phyloP scores from a whole-genome alignment of 768 basidiomycete genomes.

The Lentinula raphanica region DNA sequence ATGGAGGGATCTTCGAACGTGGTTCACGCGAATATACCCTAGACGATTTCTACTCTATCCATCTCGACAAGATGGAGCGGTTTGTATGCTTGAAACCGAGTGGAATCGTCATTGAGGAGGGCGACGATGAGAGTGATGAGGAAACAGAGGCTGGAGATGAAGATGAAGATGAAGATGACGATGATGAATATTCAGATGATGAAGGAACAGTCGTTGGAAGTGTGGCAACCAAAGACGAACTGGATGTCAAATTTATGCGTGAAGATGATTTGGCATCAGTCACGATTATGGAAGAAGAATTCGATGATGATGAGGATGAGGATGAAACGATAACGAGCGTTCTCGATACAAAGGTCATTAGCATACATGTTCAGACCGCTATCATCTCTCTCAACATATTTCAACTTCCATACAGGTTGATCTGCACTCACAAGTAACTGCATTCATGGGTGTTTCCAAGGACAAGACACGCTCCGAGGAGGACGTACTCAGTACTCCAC shows the following conservation, averaged over 20 bases:
- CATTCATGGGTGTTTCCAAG: conserved; percentile 58
- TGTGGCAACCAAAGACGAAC: conserved; percentile 18
- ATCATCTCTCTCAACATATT: no score
- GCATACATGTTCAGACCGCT: no score
- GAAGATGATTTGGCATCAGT: neutral
- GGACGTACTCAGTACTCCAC: conserved; percentile 71
- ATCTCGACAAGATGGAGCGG: conserved; percentile 80
- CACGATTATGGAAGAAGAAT: conserved; percentile 16
- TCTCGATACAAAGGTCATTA: neutral
- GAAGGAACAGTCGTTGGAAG: conserved; percentile 28
- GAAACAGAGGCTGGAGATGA: conserved; percentile 58
- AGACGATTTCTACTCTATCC: conserved; percentile 80
- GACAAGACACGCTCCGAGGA: conserved; percentile 57
- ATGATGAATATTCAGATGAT: conserved; percentile 33
- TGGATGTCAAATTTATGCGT: conserved; percentile 1
- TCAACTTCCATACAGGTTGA: conserved; percentile 19
- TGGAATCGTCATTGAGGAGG: conserved; percentile 54
- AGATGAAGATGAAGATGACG: conserved; percentile 51
- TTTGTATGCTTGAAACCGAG: conserved; percentile 71
- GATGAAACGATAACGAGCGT: conserved; percentile 15
- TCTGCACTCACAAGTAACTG: conserved; percentile 30
- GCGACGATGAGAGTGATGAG: conserved; percentile 57
- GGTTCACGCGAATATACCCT: conserved; percentile 82
- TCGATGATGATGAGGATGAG: conserved; percentile 17
- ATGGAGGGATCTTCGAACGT: conserved; percentile 85